phyloP scores from a whole-genome alignment of 176 grass and related monocot genomes.

The Oryza longistaminata region DNA sequence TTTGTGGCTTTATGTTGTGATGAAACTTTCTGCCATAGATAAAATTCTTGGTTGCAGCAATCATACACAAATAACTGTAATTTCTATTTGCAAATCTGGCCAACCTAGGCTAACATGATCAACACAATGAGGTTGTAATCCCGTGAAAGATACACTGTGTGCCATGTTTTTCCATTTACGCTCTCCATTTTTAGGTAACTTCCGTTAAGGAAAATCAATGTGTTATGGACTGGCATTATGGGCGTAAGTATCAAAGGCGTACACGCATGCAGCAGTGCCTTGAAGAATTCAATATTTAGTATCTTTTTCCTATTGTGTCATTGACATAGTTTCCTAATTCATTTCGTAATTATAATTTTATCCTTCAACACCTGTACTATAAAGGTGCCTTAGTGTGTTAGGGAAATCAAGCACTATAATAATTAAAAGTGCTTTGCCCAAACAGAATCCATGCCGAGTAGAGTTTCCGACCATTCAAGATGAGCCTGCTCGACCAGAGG shows the following conservation, averaged over 20 bases:
- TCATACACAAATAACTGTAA: not conserved
- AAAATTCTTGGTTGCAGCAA: slow-evolving; percentile 6
- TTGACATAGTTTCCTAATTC: no score
- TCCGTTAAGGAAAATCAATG: not conserved
- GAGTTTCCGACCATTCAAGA: no score
- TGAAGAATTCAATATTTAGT: no score
- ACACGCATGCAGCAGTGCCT: not conserved
- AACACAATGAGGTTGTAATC: not conserved
- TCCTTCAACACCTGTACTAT: no score
- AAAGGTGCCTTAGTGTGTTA: no score
- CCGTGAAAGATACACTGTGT: not conserved
- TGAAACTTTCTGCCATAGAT: slow-evolving; percentile 18
- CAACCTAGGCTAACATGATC: not conserved
- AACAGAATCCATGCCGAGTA: no score
- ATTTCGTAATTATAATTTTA: no score
- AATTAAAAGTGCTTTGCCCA: no score
- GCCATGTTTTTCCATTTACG: not conserved
- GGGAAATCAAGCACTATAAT: no score
- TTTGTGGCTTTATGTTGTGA: slow-evolving; percentile 16
- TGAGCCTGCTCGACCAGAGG: no score
- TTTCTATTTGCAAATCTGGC: not conserved
- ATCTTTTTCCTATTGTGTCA: no score
- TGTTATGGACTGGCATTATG: not conserved
- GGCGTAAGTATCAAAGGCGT: not conserved
- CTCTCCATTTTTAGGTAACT: not conserved